These are phyloP conservation scores for Boletus huronensis DNA, from an alignment of 768 basidiomycete species.

Conservation along the genomic window DNA sequence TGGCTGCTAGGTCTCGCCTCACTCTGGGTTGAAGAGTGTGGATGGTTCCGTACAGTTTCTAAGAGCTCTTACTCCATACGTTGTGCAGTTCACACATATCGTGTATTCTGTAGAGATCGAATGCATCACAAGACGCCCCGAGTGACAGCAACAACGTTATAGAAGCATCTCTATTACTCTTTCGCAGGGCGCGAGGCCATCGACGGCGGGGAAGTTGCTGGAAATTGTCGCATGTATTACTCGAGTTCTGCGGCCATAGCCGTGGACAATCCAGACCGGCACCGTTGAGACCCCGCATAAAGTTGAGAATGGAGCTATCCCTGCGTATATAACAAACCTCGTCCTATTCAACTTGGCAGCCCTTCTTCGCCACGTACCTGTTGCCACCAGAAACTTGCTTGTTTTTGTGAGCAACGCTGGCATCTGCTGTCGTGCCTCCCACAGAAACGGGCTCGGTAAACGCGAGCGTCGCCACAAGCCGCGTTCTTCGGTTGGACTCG, in stretches of 20 bases:
- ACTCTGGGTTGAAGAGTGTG: neutral
- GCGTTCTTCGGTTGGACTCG: conserved; percentile 18
- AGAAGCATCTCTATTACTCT: conserved; percentile 28
- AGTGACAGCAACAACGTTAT: conserved; percentile 23
- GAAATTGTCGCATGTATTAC: conserved; percentile 18
- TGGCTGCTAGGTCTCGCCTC: neutral
- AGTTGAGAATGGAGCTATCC: conserved; percentile 13
- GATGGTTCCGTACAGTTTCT: neutral
- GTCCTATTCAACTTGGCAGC: conserved; percentile 1
- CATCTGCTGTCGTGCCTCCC: conserved; percentile 11
- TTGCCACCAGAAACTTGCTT: neutral
- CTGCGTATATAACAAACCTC: conserved; percentile 19
- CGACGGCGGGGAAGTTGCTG: conserved; percentile 17
- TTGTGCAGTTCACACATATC: conserved; percentile 13
- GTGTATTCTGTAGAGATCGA: conserved; percentile 12
- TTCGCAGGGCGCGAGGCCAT: conserved; percentile 13
- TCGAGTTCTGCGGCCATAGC: conserved; percentile 5
- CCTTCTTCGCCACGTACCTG: conserved; percentile 2
- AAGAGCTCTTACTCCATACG: conserved; percentile 1
- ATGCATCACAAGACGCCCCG: conserved; percentile 24
- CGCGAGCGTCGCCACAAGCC: conserved; percentile 25
- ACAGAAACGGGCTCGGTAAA: conserved; percentile 31
- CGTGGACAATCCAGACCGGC: conserved; percentile 23
- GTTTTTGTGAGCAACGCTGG: conserved; percentile 14
- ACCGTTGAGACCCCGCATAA: conserved; percentile 28